These are phyloP conservation scores for Scutellaria galericulata DNA, from an alignment of 257 asterid species.

Conservation along the genomic window DNA sequence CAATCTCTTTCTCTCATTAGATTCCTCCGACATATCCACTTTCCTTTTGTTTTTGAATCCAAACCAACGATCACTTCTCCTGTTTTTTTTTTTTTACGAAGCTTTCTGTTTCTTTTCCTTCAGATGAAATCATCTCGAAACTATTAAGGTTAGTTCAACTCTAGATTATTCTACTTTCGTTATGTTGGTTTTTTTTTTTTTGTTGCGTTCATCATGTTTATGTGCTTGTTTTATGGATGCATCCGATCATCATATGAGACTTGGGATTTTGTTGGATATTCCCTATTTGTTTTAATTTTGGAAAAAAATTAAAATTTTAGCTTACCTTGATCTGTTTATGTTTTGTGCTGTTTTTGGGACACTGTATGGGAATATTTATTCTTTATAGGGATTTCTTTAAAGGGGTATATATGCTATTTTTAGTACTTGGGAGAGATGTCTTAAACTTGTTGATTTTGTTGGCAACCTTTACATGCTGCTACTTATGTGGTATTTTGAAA, in stretches of 20 bases:
- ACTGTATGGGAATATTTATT: neutral
- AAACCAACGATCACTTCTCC: slow-evolving; percentile 1
- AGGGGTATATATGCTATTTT: neutral
- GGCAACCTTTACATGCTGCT: neutral
- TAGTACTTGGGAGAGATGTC: neutral
- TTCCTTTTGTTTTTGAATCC: slow-evolving; percentile 1
- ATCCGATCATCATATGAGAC: slow-evolving; percentile 9
- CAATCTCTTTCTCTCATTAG: slow-evolving; percentile 39
- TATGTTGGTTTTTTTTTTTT: slow-evolving; percentile 2
- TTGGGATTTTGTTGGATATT: slow-evolving; percentile 1
- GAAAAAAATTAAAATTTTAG: too few relatives aligned
- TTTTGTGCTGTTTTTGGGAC: neutral
- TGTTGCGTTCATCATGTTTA: slow-evolving; percentile 14
- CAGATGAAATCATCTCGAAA: slow-evolving; percentile 39
- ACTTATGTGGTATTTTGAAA: neutral
- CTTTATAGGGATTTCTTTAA: neutral
- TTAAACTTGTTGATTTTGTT: neutral
- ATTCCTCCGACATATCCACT: slow-evolving; percentile 47
- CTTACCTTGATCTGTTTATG: neutral
- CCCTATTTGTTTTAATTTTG: too few relatives aligned
- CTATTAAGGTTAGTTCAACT: slow-evolving; percentile 46
- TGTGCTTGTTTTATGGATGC: neutral
- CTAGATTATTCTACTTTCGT: neutral
- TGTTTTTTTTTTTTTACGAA: slow-evolving; percentile 23
- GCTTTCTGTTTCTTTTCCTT: slow-evolving; percentile 25